Conservation (phyloP, 345 rosid species). For the Euphorbia lathyris region DNA sequence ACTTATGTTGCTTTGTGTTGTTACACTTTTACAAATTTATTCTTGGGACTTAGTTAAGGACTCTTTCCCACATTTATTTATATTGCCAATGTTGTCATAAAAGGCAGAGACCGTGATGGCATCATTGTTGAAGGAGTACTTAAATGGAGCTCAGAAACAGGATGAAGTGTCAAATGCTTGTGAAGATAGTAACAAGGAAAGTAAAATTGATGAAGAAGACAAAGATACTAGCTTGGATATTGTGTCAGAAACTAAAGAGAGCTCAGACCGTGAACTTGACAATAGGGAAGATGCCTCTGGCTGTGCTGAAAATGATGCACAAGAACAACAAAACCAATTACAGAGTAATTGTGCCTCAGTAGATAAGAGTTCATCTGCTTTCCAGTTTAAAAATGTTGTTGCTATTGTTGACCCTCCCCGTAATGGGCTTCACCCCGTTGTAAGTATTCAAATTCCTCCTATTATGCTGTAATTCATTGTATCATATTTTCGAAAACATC, state of each 20-base stretch:
- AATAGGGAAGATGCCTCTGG: constrained; percentile 23
- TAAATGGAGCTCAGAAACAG: constrained; percentile 40
- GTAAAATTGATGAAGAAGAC: constrained; percentile 36
- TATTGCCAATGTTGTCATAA: constrained; percentile 4
- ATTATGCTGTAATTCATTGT: not conserved
- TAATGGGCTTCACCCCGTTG: constrained; percentile 82
- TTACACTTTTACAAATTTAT: not conserved
- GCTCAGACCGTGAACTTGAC: constrained; percentile 33
- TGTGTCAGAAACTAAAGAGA: constrained; percentile 24
- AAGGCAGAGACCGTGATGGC: constrained; percentile 96
- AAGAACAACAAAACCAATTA: constrained; percentile 32
- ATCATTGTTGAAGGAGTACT: constrained; percentile 69
- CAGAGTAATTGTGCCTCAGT: constrained; percentile 33
- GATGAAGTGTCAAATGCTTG: constrained; percentile 30
- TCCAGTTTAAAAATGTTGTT: constrained; percentile 68
- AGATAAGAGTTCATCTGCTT: constrained; percentile 30
- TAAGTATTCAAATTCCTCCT: constrained; percentile 30
- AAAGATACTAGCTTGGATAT: constrained; percentile 21
- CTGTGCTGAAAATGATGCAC: constrained; percentile 28
- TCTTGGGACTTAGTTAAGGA: not conserved
- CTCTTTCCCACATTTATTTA: constrained; percentile 9
- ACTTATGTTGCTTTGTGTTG: not conserved
- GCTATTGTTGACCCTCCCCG: constrained; percentile 99
- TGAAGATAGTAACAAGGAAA: constrained; percentile 29
- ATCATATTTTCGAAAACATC: not conserved